Evolutionary conservation across 768 basidiomycete genomes (phyloP).

Genomic region (Phanerochaete sordida): DNA sequence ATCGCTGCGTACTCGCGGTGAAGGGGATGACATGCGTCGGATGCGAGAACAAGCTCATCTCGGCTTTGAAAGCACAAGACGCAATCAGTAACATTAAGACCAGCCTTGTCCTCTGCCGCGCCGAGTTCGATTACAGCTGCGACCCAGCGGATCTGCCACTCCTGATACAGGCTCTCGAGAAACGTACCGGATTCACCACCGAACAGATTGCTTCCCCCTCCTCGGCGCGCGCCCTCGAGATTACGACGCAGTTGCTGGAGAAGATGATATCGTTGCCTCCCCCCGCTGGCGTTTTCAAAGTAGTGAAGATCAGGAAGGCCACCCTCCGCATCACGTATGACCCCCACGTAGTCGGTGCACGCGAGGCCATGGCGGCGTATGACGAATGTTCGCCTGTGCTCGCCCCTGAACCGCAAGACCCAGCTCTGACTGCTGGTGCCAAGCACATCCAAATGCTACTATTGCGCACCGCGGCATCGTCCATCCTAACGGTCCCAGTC

Average conservation of each 20-base stretch:
- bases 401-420: conserved; percentile 21
- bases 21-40: conserved; percentile 29
- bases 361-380: conserved; percentile 28
- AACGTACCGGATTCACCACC: conserved; percentile 24
- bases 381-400: conserved; percentile 23
- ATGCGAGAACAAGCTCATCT: conserved; percentile 28
- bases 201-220: conserved; percentile 18
- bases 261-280: conserved; percentile 8
- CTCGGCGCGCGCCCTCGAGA: conserved; percentile 13
- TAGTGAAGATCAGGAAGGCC: conserved; percentile 12
- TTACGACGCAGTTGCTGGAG: conserved; percentile 6
- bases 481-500: conserved; percentile 36
- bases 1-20: conserved; percentile 22
- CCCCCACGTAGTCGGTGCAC: conserved; percentile 25
- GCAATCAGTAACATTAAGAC: conserved; percentile 25
- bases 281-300: conserved; percentile 18
- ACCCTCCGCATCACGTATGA: conserved; percentile 20
- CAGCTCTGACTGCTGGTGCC: conserved; percentile 23
- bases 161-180: conserved; percentile 21
- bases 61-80: conserved; percentile 16
- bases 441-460: conserved; percentile 30
- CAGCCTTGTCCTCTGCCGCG: conserved; percentile 25
- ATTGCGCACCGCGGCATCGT: conserved; percentile 28
- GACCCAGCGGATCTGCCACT: conserved; percentile 14
- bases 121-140: conserved; percentile 26